phyloP scores from a whole-genome alignment of 257 asterid species.

The Salvia splendens region DNA sequence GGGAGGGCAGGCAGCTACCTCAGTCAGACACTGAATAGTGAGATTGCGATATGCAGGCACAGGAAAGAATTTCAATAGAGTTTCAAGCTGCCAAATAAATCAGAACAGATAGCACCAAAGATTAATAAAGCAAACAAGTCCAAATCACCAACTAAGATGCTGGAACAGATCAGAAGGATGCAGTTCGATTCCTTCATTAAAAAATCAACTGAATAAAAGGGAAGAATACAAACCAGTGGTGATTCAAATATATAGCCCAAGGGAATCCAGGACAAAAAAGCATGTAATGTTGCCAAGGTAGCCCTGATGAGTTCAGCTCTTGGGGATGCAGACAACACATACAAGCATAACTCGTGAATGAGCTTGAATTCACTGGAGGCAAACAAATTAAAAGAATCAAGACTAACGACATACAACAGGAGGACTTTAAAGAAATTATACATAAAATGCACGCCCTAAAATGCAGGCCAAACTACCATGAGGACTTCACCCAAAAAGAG shows the following conservation, averaged over 20 bases:
- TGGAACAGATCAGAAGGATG: slow-evolving; percentile 16
- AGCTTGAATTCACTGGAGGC: slow-evolving; percentile 89
- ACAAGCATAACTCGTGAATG: slow-evolving; percentile 91
- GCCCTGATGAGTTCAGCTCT: slow-evolving; percentile 95
- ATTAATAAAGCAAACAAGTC: slow-evolving; percentile 25
- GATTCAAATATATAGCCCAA: slow-evolving; percentile 94
- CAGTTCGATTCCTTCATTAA: slow-evolving; percentile 16
- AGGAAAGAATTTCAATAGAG: slow-evolving; percentile 76
- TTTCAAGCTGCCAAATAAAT: slow-evolving; percentile 72
- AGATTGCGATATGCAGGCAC: slow-evolving; percentile 91
- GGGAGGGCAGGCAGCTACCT: slow-evolving; percentile 48
- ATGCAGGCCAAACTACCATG: slow-evolving; percentile 24
- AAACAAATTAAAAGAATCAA: slow-evolving; percentile 22
- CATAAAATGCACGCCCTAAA: slow-evolving; percentile 5
- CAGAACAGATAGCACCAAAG: slow-evolving; percentile 23
- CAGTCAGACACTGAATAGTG: slow-evolving; percentile 91
- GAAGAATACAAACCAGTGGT: slow-evolving; percentile 70
- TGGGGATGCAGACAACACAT: slow-evolving; percentile 86
- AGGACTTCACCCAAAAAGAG: not conserved
- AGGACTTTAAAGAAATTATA: not conserved
- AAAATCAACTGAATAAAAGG: slow-evolving; percentile 32
- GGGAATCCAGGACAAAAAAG: slow-evolving; percentile 98
- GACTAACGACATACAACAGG: not conserved
- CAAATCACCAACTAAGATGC: slow-evolving; percentile 15
- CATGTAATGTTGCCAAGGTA: slow-evolving; percentile 89